Evolutionary conservation across 139 green algal genomes (phyloP), one percentile per base, ranked within the genome.

Genomic region (Desmodesmus armatus): DNA sequence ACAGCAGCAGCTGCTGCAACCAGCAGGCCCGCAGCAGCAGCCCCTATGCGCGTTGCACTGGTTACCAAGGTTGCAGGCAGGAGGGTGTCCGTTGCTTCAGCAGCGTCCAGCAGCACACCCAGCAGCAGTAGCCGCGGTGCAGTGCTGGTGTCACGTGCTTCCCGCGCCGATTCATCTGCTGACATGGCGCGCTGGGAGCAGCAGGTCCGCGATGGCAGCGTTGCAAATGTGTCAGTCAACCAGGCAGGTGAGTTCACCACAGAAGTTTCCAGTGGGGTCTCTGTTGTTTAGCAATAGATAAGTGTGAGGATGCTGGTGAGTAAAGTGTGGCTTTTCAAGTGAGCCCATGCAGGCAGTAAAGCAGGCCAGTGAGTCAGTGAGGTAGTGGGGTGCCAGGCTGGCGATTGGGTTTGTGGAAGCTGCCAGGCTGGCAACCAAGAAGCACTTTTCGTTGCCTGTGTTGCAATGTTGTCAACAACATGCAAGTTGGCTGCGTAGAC

Each of bases 141-240:
- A 21, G 31, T 33, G 17, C 31, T 81, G 7, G 4, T 81, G 35
- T 33, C 39, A 29, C 49, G 74, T 69, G 51, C 74, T 40, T 33
- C 74, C 51, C 51, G 51, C 49, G 69, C 74, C 0, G 21, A 39
- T 13, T 29, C 39, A 19, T 43, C 62, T 41, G 70, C 55, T 23
- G 70, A 39, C 33, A 25, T 66, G 72, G 41, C n/a, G 6, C 51
- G 74, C 29, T 81, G 74, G 74, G 69, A 49, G 31, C 74, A 81
- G 74, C 74, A 81, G 33, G 74, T 81, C 11, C 47, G 49, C 33
- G 74, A 81, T 47, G 74, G 74, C 15, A 53, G 6, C 9, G 74
- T 81, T 21, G 69, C 37, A 19, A 81, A 81, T 33, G 74, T 81
- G 1, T 81, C 74, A 51, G 35, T 33, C 49, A 69, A 81, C 31